Evolutionary conservation across 192 early-diverging fungal genomes (phyloP).

Genomic region (Pilobolus umbonatus): DNA sequence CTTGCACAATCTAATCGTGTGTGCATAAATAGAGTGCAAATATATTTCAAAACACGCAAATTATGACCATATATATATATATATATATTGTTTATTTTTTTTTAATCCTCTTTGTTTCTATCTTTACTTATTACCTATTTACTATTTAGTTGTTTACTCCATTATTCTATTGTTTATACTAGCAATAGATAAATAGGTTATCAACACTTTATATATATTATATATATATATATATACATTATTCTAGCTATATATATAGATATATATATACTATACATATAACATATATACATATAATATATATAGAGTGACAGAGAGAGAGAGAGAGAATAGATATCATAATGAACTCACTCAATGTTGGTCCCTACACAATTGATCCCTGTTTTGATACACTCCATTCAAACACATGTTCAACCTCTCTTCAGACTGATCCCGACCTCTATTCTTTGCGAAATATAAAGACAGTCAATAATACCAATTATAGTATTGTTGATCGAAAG

Average conservation of each 20-base stretch:
- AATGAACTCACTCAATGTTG: not conserved
- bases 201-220: not conserved
- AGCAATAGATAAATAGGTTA: no score
- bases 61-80: no score
- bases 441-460: slow-evolving; percentile 2
- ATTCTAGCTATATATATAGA: not conserved
- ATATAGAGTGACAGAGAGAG: not conserved
- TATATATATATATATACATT: not conserved
- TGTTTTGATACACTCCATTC: not conserved
- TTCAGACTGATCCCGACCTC: slow-evolving; percentile 7
- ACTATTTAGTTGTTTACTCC: no score
- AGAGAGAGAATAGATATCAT: not conserved
- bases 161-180: no score
- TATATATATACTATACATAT: slow-evolving; percentile 2
- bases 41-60: no score
- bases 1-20: no score
- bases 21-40: no score
- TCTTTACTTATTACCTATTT: slow-evolving; percentile 3
- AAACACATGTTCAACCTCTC: not conserved
- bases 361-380: not conserved
- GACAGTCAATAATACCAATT: not conserved
- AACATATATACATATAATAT: not conserved
- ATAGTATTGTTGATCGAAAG: no score
- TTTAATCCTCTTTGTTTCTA: no score
- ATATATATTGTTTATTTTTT: slow-evolving; percentile 7